Percentiles rank a stretch among this genome's conserved stretches.
Conservation (phyloP, 2,329 filamentous ascomycete species). For the Fusarium hainanense region DNA sequence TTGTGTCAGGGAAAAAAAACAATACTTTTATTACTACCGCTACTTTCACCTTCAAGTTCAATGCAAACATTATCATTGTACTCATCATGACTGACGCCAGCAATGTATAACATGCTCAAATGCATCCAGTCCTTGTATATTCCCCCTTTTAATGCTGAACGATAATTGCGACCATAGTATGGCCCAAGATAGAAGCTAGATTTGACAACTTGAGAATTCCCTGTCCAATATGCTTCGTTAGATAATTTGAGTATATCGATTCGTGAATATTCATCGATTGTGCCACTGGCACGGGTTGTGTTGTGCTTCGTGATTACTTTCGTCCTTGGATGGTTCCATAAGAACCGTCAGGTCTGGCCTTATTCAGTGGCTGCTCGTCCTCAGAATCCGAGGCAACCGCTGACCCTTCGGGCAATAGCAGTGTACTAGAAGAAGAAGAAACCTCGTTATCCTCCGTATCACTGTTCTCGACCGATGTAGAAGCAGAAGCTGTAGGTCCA, state of each 20-base stretch:
- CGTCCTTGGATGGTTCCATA: slow-evolving; percentile 40
- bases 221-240: not conserved
- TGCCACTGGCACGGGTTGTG: no score
- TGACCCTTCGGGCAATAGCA: slow-evolving; percentile 39
- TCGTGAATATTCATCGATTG: not conserved
- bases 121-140: not conserved
- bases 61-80: not conserved
- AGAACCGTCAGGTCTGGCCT: slow-evolving; percentile 5
- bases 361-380: slow-evolving; percentile 33
- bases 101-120: not conserved
- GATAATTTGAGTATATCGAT: not conserved
- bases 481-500: slow-evolving; percentile 63
- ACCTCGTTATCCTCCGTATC: slow-evolving; percentile 45
- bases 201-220: not conserved
- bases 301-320: not conserved
- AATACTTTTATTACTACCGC: not conserved
- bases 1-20: not conserved
- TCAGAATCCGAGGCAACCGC: slow-evolving; percentile 38
- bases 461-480: slow-evolving; percentile 47
- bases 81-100: not conserved
- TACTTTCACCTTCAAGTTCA: not conserved
- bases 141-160: not conserved
- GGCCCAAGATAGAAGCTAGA: not conserved
- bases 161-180: not conserved
- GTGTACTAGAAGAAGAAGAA: slow-evolving; percentile 27